These are phyloP conservation scores for Malbranchea zuffiana DNA, from an alignment of 2,329 filamentous ascomycete species.

Conservation along the genomic window DNA sequence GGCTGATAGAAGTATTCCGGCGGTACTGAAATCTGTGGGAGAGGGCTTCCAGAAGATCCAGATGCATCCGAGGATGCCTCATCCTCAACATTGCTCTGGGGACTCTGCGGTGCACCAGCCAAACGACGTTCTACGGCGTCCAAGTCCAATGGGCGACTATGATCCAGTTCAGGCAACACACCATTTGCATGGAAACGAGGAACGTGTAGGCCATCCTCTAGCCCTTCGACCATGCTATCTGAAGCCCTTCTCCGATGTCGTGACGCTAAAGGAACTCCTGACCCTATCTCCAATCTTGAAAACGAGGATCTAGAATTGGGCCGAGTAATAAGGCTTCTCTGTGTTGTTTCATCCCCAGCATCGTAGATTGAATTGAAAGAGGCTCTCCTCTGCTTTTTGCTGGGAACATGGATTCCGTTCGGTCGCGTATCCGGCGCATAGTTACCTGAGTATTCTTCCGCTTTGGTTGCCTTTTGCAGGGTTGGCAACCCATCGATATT, in stretches of 20 bases:
- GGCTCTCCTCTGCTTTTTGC: slow-evolving; percentile 34
- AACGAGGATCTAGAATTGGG: slow-evolving; percentile 36
- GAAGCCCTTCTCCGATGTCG: slow-evolving; percentile 7
- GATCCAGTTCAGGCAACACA: too few species aligned
- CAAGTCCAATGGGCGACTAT: too few species aligned
- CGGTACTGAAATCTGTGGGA: slow-evolving; percentile 14
- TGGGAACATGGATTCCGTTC: slow-evolving; percentile 6
- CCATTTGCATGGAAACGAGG: too few species aligned
- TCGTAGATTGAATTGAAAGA: slow-evolving; percentile 46
- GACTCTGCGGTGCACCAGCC: too few species aligned
- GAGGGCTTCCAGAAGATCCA: slow-evolving; percentile 3
- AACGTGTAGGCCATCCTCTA: too few species aligned
- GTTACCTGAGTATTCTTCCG: slow-evolving; percentile 2
- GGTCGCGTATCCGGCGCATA: slow-evolving; percentile 1
- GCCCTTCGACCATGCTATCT: neutral
- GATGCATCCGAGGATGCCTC: slow-evolving; percentile 7
- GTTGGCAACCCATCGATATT: slow-evolving; percentile 5
- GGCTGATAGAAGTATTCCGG: slow-evolving; percentile 38
- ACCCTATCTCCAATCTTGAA: slow-evolving; percentile 30
- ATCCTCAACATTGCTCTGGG: too few species aligned
- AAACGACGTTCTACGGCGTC: too few species aligned
- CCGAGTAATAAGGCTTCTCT: slow-evolving; percentile 28
- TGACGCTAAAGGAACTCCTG: neutral
- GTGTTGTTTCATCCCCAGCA: slow-evolving; percentile 43
- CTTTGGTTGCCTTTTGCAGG: slow-evolving; percentile 18